A percentile compares a stretch with the other conserved stretches of the same genome.
Conservation (phyloP, 2,329 filamentous ascomycete genomes). For the Pyricularia sp. region DNA sequence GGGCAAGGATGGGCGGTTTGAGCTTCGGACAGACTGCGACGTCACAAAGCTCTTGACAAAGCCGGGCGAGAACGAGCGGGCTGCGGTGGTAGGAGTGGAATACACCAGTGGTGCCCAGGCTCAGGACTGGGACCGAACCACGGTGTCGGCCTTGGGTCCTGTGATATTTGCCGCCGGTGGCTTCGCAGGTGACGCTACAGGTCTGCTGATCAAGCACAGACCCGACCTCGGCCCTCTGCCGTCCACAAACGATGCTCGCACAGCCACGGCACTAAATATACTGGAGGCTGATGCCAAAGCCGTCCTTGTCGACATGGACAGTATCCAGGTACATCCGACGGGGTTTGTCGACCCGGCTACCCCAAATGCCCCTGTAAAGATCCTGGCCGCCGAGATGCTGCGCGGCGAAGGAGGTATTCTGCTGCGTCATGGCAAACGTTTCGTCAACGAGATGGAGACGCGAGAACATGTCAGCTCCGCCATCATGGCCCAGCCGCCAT, state of each 20-base stretch:
- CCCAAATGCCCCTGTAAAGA: slow-evolving; percentile 39
- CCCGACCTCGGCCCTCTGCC: slow-evolving; percentile 50
- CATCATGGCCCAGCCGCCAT: slow-evolving; percentile 32
- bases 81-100: not conserved
- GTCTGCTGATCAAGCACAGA: slow-evolving; percentile 44
- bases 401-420: slow-evolving; percentile 54
- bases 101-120: not conserved
- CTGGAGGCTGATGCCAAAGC: slow-evolving; percentile 27
- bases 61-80: not conserved
- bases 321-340: slow-evolving; percentile 56
- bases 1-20: slow-evolving; percentile 26
- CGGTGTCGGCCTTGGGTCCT: slow-evolving; percentile 29
- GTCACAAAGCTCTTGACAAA: slow-evolving; percentile 39
- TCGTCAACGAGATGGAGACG: slow-evolving; percentile 55
- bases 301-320: slow-evolving; percentile 39
- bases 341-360: slow-evolving; percentile 50
- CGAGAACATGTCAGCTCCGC: slow-evolving; percentile 44
- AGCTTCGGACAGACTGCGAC: slow-evolving; percentile 39
- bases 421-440: slow-evolving; percentile 38
- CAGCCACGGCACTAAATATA: slow-evolving; percentile 41
- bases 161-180: slow-evolving; percentile 54
- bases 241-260: slow-evolving; percentile 51
- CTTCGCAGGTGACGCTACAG: slow-evolving; percentile 52
- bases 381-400: slow-evolving; percentile 54
- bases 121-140: not conserved